These are phyloP conservation scores for Thalassiosira livingstoniorum DNA, from an alignment of 352 stramenopile genomes.

Conservation along the genomic window DNA sequence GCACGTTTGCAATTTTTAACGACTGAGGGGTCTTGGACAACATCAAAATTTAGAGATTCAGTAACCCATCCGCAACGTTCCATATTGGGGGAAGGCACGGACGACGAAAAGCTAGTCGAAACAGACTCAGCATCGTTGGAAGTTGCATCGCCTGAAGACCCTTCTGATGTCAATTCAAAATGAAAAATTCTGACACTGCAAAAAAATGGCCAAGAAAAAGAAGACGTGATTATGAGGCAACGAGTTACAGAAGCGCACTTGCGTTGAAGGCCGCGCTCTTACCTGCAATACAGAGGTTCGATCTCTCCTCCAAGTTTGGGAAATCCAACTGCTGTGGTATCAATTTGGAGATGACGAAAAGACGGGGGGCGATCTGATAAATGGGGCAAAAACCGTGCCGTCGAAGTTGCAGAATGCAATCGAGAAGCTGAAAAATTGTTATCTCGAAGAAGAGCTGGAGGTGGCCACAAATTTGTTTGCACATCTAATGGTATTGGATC, in stretches of 20 bases:
- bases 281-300: constrained; percentile 83
- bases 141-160: constrained; percentile 22
- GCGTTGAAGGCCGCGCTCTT: no score
- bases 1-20: constrained; percentile 66
- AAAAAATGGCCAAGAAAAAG: no score
- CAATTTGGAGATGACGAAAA: constrained; percentile 84
- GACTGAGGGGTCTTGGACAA: constrained; percentile 77
- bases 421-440: constrained; percentile 63
- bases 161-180: constrained; percentile 75
- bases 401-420: constrained; percentile 78
- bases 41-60: constrained; percentile 84
- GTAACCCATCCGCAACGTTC: constrained; percentile 80
- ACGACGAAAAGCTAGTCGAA: constrained; percentile 31
- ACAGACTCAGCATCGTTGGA: constrained; percentile 42
- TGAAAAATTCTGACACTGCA: constrained; percentile 84
- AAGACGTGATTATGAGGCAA: no score
- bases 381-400: constrained; percentile 77
- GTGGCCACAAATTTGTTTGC: constrained; percentile 66
- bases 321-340: constrained; percentile 84
- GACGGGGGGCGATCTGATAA: constrained; percentile 80
- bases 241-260: no score
- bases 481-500: constrained; percentile 68
- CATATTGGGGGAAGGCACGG: constrained; percentile 65
- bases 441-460: constrained; percentile 47
- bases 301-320: constrained; percentile 79